These are phyloP conservation scores for Beta vulgaris DNA, from an alignment of 148 eudicot genomes.

Conservation along the genomic window DNA sequence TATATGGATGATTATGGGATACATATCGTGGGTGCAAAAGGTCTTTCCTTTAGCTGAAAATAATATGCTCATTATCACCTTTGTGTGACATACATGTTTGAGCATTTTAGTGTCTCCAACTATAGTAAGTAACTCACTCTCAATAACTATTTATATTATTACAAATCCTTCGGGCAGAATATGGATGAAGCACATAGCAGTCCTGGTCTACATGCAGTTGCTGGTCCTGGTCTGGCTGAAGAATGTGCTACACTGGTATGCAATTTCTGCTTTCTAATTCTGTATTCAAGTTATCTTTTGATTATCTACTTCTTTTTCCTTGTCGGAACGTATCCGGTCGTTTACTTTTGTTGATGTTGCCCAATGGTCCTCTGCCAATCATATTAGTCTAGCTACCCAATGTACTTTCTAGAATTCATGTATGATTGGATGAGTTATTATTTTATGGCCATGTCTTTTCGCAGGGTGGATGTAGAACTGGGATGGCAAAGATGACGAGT, in stretches of 20 bases:
- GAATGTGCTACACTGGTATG: constrained; percentile 89
- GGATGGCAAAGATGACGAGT: constrained; percentile 97
- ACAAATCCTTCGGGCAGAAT: constrained; percentile 44
- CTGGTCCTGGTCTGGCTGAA: constrained; percentile 98
- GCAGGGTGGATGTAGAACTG: constrained; percentile 99
- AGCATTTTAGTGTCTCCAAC: not conserved
- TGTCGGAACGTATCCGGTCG: too few relatives aligned
- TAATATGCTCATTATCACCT: not conserved
- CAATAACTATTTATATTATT: constrained; percentile 1
- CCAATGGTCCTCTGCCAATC: not conserved
- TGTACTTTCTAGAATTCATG: not conserved
- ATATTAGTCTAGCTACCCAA: constrained; percentile 4
- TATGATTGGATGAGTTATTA: not conserved
- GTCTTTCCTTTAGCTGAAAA: not conserved
- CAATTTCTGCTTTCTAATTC: constrained; percentile 5
- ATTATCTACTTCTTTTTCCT: not conserved
- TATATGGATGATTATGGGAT: not conserved
- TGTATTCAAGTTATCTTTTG: not conserved
- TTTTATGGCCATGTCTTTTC: constrained; percentile 23
- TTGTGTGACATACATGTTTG: not conserved
- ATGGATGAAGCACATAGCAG: constrained; percentile 97
- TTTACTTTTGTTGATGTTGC: not conserved
- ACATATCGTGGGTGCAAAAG: constrained; percentile 3
- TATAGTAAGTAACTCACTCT: not conserved
- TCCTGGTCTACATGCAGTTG: constrained; percentile 96